These are phyloP conservation scores for Pseudocercospora fuligena DNA, from an alignment of 2,329 filamentous ascomycete species.

Conservation along the genomic window DNA sequence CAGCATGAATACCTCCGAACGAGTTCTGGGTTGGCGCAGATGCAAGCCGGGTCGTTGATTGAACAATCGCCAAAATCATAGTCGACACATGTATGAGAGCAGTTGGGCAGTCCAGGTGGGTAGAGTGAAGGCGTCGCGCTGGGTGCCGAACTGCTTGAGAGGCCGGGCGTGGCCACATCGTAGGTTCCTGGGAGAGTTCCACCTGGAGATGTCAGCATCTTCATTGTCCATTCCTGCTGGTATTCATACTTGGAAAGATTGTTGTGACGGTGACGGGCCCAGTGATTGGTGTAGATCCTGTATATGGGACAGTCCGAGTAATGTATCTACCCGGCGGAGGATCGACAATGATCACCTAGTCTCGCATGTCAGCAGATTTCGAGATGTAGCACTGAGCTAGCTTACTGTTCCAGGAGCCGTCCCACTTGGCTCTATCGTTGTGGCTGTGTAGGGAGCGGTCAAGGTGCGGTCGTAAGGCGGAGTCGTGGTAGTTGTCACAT, in stretches of 20 bases:
- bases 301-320: not conserved
- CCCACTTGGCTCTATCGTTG: not conserved
- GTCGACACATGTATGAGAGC: not conserved
- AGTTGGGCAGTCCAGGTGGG: not conserved
- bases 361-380: not conserved
- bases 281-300: conserved; percentile 3
- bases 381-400: not conserved
- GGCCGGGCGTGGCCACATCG: not conserved
- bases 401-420: conserved; percentile 4
- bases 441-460: not conserved
- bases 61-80: not conserved
- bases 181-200: conserved; percentile 8
- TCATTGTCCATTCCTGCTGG: not conserved
- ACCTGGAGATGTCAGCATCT: not conserved
- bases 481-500: conserved; percentile 4
- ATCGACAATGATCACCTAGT: conserved; percentile 1
- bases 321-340: not conserved
- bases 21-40: not conserved
- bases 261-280: not conserved
- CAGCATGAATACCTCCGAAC: not conserved
- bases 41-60: not conserved
- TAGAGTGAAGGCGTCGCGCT: not conserved
- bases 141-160: not conserved
- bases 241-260: conserved; percentile 1
- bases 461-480: conserved; percentile 1